Base-by-base conservation (phyloP, 306 rosid species). In the Adenanthera pavonina region DNA sequence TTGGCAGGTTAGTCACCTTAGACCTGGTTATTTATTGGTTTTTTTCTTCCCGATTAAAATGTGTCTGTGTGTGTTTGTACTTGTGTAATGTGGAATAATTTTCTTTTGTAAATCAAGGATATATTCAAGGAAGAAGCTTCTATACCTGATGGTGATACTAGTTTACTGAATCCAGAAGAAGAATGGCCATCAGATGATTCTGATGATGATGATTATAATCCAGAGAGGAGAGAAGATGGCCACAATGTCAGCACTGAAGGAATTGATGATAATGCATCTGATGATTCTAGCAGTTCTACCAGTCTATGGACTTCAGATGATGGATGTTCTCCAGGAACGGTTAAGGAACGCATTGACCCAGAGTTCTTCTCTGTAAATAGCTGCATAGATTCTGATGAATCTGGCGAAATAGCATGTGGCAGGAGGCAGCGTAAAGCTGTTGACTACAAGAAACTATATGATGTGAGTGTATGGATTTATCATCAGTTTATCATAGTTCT, bases 171-270 rank as follows among this genome's bases (percentile, higher is more conserved):
- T 83, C 92, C 90, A 25, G 97, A 84, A 69, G 96, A 86, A 76
- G 91, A 92, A 73, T 94, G 94, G 97, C 98, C 98, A 59, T 94
- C 97, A 1, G 97, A 94, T 86, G 98, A 92, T 86, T 92, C 98
- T 54, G 97, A 88, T 72, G 98, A 94, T 78, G 93, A 88, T 81
- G 96, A 94, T 86, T 94, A 94, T 85, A 77, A 94, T 78, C 98
- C 98, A 30, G 94, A 86, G 83, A 87, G 87, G 89, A 86, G 75
- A 52, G 90, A 89, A 84, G 89, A 79, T 65, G 73, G 81, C 89
- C 69, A 74, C 79, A 80, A 77, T 68, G 49, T 74, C 67, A 80
- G 89, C 47, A 69, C 72, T 57, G 92, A 81, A 78, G 95, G 75
- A 78, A 75, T 82, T 38, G 83, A 85, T 49, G 88, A 86, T 43